phyloP scores from a whole-genome alignment of 768 basidiomycete species.

The Suillus americanus region DNA sequence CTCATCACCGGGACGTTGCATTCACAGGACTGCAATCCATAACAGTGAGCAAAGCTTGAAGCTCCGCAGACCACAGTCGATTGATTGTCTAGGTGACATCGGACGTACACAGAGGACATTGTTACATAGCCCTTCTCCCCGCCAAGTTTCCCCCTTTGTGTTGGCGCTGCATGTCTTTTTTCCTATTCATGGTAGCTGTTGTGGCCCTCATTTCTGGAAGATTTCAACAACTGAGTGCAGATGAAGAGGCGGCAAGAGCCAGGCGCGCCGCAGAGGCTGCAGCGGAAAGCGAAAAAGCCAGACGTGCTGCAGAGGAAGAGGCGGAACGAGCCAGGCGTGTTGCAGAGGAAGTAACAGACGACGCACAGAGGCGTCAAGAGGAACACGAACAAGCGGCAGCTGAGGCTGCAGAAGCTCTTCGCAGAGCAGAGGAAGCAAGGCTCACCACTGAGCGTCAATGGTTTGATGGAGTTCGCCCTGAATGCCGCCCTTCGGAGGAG shows the following conservation, averaged over 20 bases:
- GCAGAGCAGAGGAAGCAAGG: constrained; percentile 18
- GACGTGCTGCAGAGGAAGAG: constrained; percentile 9
- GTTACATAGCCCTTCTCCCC: neutral
- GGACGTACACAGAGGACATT: neutral
- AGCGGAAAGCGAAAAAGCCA: neutral
- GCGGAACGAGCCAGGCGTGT: neutral
- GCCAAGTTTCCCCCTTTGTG: neutral
- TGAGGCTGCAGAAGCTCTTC: constrained; percentile 23
- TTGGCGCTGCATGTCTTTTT: neutral
- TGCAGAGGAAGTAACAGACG: neutral
- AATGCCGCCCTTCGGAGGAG: constrained; percentile 14
- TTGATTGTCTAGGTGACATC: neutral
- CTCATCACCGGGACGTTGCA: neutral
- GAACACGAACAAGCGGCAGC: constrained; percentile 6
- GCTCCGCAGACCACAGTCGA: neutral
- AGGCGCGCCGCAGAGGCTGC: neutral
- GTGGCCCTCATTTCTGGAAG: neutral
- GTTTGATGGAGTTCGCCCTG: constrained; percentile 9
- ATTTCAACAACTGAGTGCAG: neutral
- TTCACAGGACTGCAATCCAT: neutral
- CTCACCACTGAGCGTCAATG: constrained; percentile 15
- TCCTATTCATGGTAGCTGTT: neutral
- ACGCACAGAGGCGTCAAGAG: constrained; percentile 3
- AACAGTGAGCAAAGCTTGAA: neutral
- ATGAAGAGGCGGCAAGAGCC: neutral